These are phyloP conservation scores for Colletotrichum siamense DNA, from an alignment of 2,329 filamentous ascomycete species.

Conservation along the genomic window DNA sequence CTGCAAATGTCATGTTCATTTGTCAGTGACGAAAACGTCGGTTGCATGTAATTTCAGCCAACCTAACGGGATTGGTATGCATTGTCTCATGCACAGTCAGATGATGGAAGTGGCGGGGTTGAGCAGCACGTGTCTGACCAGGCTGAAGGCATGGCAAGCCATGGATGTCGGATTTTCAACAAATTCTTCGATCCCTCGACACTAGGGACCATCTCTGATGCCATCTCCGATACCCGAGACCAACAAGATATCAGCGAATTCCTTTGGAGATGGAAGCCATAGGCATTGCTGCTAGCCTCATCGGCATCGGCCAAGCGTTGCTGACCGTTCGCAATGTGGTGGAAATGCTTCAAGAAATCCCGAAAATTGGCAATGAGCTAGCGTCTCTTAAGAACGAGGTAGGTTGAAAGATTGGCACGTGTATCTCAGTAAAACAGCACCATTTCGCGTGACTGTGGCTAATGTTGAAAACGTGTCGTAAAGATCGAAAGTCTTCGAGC, in stretches of 20 bases:
- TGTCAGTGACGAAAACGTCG: background rate
- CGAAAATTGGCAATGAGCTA: background rate
- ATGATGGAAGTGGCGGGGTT: background rate
- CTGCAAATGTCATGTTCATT: background rate
- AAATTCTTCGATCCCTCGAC: background rate
- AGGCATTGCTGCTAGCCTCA: constrained; percentile 14
- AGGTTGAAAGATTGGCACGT: background rate
- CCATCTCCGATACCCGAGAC: background rate
- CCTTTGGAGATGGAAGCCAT: background rate
- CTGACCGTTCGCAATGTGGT: background rate
- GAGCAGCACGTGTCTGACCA: background rate
- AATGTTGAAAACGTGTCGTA: background rate
- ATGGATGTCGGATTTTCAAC: background rate
- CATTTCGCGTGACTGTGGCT: background rate
- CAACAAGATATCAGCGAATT: rapidly evolving
- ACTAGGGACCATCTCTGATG: too few species aligned
- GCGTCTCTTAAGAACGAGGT: background rate
- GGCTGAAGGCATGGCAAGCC: background rate
- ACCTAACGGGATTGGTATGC: background rate
- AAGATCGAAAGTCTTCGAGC: background rate
- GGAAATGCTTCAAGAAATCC: background rate
- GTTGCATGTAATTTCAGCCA: background rate
- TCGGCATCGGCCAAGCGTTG: constrained; percentile 17
- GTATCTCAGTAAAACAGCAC: background rate
- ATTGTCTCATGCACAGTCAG: background rate